phyloP scores from a whole-genome alignment of 257 asterid species.

The Cinchona pubescens region DNA sequence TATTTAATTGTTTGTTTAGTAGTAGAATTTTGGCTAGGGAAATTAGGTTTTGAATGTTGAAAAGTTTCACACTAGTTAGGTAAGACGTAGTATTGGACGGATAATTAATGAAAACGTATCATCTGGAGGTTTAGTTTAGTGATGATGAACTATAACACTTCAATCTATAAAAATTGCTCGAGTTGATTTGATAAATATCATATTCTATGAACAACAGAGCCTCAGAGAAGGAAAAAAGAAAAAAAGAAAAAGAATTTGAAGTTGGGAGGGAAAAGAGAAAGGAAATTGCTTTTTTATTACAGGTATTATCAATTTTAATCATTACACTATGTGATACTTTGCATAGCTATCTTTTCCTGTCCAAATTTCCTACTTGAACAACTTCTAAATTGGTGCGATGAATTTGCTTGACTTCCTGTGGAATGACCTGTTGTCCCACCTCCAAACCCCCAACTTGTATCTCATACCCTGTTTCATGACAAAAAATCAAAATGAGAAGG shows the following conservation, averaged over 20 bases:
- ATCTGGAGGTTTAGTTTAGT: neutral
- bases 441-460: neutral
- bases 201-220: too few species aligned
- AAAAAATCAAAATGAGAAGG: neutral
- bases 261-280: neutral
- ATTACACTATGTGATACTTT: neutral
- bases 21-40: neutral
- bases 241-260: too few species aligned
- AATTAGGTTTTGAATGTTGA: neutral
- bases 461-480: neutral
- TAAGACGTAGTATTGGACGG: neutral
- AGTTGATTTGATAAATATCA: too few species aligned
- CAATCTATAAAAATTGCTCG: too few species aligned
- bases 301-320: conserved; percentile 3
- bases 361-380: neutral
- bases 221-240: neutral
- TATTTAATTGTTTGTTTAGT: neutral
- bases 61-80: too few species aligned
- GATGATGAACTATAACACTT: conserved; percentile 1
- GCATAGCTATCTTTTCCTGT: neutral
- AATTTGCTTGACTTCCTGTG: neutral
- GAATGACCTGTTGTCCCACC: neutral
- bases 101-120: neutral
- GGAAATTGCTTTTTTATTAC: neutral
- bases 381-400: neutral